A percentile compares a stretch with the other conserved stretches of the same genome.
phyloP scores from a whole-genome alignment of 805 yeast species.

The Yarrowia sp. region DNA sequence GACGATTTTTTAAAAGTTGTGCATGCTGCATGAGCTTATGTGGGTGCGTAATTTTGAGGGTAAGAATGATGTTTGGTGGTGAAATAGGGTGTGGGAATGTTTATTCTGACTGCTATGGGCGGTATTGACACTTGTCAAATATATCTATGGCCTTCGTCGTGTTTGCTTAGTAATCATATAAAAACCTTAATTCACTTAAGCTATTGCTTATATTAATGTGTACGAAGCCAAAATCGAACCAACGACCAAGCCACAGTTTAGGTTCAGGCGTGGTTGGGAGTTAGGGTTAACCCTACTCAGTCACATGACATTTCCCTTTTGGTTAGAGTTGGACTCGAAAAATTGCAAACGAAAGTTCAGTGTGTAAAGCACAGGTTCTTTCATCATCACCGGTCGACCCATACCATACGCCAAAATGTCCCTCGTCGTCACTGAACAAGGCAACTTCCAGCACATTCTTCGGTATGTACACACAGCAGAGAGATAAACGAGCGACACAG shows the following conservation, averaged over 20 bases:
- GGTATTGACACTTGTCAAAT: too few relatives aligned
- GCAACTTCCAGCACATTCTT: conserved; percentile 99
- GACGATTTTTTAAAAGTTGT: too few relatives aligned
- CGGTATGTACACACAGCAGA: conserved; percentile 63
- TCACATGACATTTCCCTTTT: conserved; percentile 18
- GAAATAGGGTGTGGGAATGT: too few relatives aligned
- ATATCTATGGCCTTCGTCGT: too few relatives aligned
- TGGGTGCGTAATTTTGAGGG: too few relatives aligned
- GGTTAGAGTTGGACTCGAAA: conserved; percentile 26
- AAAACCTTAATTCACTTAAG: too few relatives aligned
- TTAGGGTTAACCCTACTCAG: conserved; percentile 13
- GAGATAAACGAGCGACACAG: too few relatives aligned
- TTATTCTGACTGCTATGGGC: too few relatives aligned
- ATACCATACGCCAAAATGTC: conserved; percentile 59
- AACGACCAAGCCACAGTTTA: too few relatives aligned
- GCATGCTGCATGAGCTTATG: background rate
- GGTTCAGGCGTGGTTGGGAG: too few relatives aligned
- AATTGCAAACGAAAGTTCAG: conserved; percentile 20
- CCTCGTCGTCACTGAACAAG: conserved; percentile 97
- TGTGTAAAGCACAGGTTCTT: conserved; percentile 11
- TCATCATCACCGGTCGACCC: conserved; percentile 27
- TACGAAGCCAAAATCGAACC: conserved; percentile 1
- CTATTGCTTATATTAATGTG: too few relatives aligned
- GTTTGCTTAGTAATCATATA: background rate
- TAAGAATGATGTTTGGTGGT: too few relatives aligned